phyloP scores from a whole-genome alignment of 306 rosid species.

The Macrotyloma uniflorum region DNA sequence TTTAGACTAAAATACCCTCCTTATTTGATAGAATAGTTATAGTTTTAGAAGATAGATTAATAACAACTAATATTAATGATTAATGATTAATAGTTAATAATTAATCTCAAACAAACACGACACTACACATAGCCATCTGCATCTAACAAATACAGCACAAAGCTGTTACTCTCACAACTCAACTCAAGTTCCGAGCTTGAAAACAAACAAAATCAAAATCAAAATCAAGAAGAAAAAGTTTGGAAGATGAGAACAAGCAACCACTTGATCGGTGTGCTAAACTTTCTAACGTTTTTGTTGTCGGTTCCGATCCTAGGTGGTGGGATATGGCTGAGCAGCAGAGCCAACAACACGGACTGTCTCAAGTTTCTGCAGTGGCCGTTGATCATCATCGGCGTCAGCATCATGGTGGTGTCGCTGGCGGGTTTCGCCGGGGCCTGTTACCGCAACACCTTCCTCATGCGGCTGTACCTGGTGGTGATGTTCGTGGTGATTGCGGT shows the following conservation, averaged over 20 bases:
- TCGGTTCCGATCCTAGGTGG: slow-evolving; percentile 92
- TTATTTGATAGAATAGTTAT: no score
- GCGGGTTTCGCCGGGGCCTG: slow-evolving; percentile 95
- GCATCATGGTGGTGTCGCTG: slow-evolving; percentile 71
- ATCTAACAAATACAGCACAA: neutral
- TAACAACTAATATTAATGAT: no score
- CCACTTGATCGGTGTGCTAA: slow-evolving; percentile 72
- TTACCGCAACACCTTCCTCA: slow-evolving; percentile 77
- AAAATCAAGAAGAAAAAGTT: neutral
- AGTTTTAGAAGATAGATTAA: no score
- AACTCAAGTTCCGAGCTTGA: neutral
- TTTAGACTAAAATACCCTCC: no score
- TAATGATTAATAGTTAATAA: no score
- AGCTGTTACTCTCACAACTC: neutral
- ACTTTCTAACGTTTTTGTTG: slow-evolving; percentile 83
- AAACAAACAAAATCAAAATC: no score
- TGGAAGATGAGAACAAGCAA: slow-evolving; percentile 69
- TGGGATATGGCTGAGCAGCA: slow-evolving; percentile 89
- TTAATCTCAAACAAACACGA: neutral
- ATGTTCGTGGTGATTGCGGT: slow-evolving; percentile 81
- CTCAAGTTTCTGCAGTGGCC: slow-evolving; percentile 98
- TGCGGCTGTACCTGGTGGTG: slow-evolving; percentile 69
- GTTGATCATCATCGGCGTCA: slow-evolving; percentile 63
- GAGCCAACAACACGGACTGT: slow-evolving; percentile 95
- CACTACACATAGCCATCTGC: neutral